phyloP scores from a whole-genome alignment of 805 yeast species.

The Candida insectorum region DNA sequence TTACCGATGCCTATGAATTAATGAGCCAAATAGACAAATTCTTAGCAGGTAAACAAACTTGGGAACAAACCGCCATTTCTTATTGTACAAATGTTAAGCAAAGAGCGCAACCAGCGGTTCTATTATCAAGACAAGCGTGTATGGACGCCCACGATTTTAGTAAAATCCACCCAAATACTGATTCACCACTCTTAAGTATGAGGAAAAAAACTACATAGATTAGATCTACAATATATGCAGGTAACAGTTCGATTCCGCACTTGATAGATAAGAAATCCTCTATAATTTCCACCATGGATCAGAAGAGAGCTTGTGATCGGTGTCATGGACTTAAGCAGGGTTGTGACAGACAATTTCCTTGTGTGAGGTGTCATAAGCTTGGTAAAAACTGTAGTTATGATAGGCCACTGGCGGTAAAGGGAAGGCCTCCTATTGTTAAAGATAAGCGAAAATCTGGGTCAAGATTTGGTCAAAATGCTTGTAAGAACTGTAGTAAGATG shows the following conservation, averaged over 20 bases:
- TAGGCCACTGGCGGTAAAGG: slow-evolving; percentile 17
- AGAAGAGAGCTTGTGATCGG: slow-evolving; percentile 23
- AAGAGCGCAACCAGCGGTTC: slow-evolving; percentile 16
- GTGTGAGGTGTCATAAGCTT: slow-evolving; percentile 15
- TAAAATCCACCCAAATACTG: slow-evolving; percentile 10
- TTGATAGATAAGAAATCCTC: too few relatives aligned
- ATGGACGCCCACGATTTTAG: slow-evolving; percentile 22
- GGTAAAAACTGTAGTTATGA: slow-evolving; percentile 10
- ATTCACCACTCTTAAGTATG: slow-evolving; percentile 15
- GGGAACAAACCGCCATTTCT: slow-evolving; percentile 11
- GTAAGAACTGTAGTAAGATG: slow-evolving; percentile 17
- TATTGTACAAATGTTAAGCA: slow-evolving; percentile 12
- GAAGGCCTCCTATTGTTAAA: slow-evolving; percentile 16
- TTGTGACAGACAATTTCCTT: slow-evolving; percentile 17
- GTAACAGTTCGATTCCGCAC: too few relatives aligned
- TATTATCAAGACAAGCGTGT: slow-evolving; percentile 22
- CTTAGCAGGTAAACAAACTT: slow-evolving; percentile 5
- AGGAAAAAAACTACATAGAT: slow-evolving; percentile 10
- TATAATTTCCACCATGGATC: too few relatives aligned
- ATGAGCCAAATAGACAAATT: slow-evolving; percentile 11
- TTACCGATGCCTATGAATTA: slow-evolving; percentile 14
- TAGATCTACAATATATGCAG: too few relatives aligned
- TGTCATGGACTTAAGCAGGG: slow-evolving; percentile 22
- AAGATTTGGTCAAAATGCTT: slow-evolving; percentile 17
- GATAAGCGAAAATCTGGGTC: neutral